Conservation (phyloP, 2,329 filamentous ascomycete species). For the Alternaria arbusti region DNA sequence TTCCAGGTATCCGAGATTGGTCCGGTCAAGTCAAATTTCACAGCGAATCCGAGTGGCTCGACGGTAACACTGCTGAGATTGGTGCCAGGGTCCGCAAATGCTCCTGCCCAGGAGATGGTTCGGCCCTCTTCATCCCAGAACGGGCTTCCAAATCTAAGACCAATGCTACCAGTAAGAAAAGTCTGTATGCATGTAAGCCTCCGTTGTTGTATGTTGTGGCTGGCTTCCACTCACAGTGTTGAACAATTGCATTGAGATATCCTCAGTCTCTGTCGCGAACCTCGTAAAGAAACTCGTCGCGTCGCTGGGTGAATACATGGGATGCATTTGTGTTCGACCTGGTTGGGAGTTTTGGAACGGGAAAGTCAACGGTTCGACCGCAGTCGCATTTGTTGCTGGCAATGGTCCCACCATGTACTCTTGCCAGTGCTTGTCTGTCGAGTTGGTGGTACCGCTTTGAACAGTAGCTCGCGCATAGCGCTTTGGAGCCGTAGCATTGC, state of each 20-base stretch:
- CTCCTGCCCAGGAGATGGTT: constrained; percentile 57
- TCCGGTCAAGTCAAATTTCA: constrained; percentile 57
- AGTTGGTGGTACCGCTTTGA: constrained; percentile 14
- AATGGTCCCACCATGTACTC: constrained; percentile 60
- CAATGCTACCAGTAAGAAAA: constrained; percentile 20
- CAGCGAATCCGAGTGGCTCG: constrained; percentile 54
- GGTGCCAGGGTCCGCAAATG: constrained; percentile 49
- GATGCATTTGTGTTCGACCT: constrained; percentile 19
- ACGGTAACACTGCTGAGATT: constrained; percentile 54
- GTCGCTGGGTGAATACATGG: constrained; percentile 14
- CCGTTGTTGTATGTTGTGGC: not conserved
- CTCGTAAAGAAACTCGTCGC: constrained; percentile 8
- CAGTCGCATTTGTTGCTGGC: constrained; percentile 52
- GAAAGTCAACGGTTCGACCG: constrained; percentile 27
- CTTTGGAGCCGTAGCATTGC: constrained; percentile 12
- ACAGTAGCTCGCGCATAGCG: constrained; percentile 32
- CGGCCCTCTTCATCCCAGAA: constrained; percentile 45
- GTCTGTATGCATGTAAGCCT: constrained; percentile 11
- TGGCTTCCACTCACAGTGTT: constrained; percentile 22
- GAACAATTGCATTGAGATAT: constrained; percentile 31
- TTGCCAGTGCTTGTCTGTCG: constrained; percentile 42
- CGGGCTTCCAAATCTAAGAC: constrained; percentile 36
- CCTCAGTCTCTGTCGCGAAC: constrained; percentile 20
- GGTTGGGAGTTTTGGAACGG: constrained; percentile 26
- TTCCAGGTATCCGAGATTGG: constrained; percentile 60